A percentile compares a stretch with the other conserved stretches of the same genome.
Evolutionary conservation across 2,329 filamentous ascomycete genomes (phyloP).

Genomic region (Hymenoscyphus linearis): DNA sequence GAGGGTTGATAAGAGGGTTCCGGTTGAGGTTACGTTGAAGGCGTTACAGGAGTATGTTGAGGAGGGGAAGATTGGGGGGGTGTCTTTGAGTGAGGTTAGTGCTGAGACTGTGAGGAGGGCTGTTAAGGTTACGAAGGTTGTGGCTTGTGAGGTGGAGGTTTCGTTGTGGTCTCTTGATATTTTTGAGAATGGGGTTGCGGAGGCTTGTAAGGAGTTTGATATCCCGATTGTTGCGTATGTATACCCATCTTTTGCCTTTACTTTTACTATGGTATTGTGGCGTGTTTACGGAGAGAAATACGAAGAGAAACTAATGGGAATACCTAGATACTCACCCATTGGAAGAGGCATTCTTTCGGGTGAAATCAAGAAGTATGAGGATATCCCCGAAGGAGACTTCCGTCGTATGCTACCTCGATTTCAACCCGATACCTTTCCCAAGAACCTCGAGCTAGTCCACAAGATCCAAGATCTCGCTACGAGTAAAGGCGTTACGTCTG

Average conservation of each 20-base stretch:
- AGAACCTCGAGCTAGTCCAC: slow-evolving; percentile 57
- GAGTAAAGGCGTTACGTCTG: slow-evolving; percentile 53
- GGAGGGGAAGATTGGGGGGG: slow-evolving; percentile 40
- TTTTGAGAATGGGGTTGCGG: slow-evolving; percentile 35
- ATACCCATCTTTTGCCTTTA: neutral
- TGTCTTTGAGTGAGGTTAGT: slow-evolving; percentile 40
- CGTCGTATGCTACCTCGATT: slow-evolving; percentile 60
- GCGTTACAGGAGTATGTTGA: slow-evolving; percentile 35
- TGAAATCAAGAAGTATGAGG: slow-evolving; percentile 43
- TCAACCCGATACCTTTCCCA: slow-evolving; percentile 54
- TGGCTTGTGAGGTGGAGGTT: slow-evolving; percentile 44
- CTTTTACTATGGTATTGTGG: neutral
- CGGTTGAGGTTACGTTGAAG: slow-evolving; percentile 36
- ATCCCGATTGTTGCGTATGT: slow-evolving; percentile 60
- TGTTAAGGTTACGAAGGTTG: slow-evolving; percentile 36
- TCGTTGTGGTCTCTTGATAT: slow-evolving; percentile 37
- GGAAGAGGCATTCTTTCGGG: slow-evolving; percentile 56
- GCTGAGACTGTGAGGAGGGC: slow-evolving; percentile 39
- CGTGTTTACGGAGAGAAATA: neutral
- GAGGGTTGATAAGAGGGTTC: slow-evolving; percentile 39
- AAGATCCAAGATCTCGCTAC: slow-evolving; percentile 53
- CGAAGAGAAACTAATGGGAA: slow-evolving; percentile 12
- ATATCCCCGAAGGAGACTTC: slow-evolving; percentile 49
- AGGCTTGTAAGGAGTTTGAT: slow-evolving; percentile 52
- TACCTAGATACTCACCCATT: slow-evolving; percentile 63